Evolutionary conservation across 2,329 filamentous ascomycete genomes (phyloP).

Genomic region (Myriosclerotinia scirpicola): DNA sequence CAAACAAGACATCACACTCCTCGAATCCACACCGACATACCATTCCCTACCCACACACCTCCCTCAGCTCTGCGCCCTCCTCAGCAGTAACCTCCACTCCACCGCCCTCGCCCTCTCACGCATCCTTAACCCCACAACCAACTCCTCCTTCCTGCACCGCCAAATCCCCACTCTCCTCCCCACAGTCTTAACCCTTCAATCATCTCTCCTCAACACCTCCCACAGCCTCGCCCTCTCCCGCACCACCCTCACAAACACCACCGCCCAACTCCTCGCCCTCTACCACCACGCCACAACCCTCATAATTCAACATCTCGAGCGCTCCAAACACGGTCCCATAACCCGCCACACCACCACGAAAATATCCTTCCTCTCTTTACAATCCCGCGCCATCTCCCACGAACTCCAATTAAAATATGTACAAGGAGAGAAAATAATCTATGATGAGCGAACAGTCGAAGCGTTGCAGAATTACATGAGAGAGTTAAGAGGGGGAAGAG

Average conservation of each 20-base stretch:
- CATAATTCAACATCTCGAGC: slow-evolving; percentile 38
- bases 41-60: slow-evolving; percentile 50
- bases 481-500: slow-evolving; percentile 35
- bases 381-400: slow-evolving; percentile 26
- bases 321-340: slow-evolving; percentile 36
- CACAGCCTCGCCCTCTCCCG: slow-evolving; percentile 8
- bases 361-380: slow-evolving; percentile 30
- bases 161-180: slow-evolving; percentile 51
- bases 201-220: background rate
- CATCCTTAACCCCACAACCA: slow-evolving; percentile 50
- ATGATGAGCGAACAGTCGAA: slow-evolving; percentile 34
- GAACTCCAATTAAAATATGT: slow-evolving; percentile 29
- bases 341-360: slow-evolving; percentile 33
- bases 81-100: slow-evolving; percentile 52
- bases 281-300: slow-evolving; percentile 34
- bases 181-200: slow-evolving; percentile 43
- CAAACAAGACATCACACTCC: slow-evolving; percentile 43
- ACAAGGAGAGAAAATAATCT: slow-evolving; percentile 35
- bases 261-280: slow-evolving; percentile 33
- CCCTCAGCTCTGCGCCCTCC: slow-evolving; percentile 48
- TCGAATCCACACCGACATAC: slow-evolving; percentile 54
- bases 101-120: slow-evolving; percentile 52
- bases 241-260: background rate
- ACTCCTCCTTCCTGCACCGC: slow-evolving; percentile 57
- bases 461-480: slow-evolving; percentile 36